These are phyloP conservation scores for Ophiostoma australiae DNA, from an alignment of 2,329 filamentous ascomycete species.

Conservation along the genomic window DNA sequence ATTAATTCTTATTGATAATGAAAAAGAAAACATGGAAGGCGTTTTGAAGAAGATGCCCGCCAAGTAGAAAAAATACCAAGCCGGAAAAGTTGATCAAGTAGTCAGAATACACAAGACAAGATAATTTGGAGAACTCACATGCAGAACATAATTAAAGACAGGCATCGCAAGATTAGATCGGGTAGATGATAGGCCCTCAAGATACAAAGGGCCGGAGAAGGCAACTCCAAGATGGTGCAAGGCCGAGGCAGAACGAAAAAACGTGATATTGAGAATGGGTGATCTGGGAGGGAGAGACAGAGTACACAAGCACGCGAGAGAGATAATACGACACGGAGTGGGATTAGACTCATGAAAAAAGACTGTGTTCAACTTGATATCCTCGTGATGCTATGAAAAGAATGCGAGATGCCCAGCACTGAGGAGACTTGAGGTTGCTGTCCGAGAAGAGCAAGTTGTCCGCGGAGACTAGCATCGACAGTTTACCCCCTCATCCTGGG, in stretches of 20 bases:
- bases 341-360: neutral
- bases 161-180: neutral
- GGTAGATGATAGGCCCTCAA: neutral
- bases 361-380: neutral
- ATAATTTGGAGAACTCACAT: neutral
- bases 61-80: neutral
- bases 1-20: neutral
- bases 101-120: neutral
- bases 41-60: neutral
- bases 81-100: neutral
- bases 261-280: neutral
- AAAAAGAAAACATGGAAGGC: neutral
- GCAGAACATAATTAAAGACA: neutral
- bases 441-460: constrained; percentile 6
- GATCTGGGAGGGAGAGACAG: neutral
- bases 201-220: neutral
- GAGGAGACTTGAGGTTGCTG: neutral
- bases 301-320: neutral
- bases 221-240: neutral
- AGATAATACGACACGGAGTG: neutral
- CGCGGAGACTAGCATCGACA: constrained; percentile 9
- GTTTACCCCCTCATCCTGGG: neutral
- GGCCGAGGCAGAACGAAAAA: neutral
- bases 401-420: neutral
- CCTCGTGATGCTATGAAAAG: neutral